Evolutionary conservation across 2,329 filamentous ascomycete species (phyloP).

Genomic region (Hypocrella siamensis): DNA sequence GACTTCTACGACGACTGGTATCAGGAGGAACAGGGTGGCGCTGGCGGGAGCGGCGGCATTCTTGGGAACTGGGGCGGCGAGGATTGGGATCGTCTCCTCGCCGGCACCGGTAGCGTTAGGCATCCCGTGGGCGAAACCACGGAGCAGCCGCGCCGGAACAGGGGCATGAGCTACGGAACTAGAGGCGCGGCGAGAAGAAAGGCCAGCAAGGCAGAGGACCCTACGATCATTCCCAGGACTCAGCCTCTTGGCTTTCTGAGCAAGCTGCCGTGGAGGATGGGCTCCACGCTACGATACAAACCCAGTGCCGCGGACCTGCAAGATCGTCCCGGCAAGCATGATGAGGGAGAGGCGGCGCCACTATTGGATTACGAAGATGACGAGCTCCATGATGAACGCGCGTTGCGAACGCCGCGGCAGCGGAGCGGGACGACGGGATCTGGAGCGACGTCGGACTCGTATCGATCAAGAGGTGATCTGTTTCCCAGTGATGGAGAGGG

Average conservation of each 20-base stretch:
- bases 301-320: conserved; percentile 82
- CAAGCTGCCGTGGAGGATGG: conserved; percentile 70
- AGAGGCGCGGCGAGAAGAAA: conserved; percentile 34
- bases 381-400: conserved; percentile 13
- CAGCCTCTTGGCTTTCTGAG: conserved; percentile 75
- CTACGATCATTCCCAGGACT: conserved; percentile 79
- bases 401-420: conserved; percentile 23
- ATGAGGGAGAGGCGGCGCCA: conserved; percentile 48
- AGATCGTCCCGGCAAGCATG: conserved; percentile 55
- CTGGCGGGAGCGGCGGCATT: conserved; percentile 46
- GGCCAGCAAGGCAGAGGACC: conserved; percentile 45
- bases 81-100: conserved; percentile 71
- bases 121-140: conserved; percentile 20
- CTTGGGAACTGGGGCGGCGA: conserved; percentile 63
- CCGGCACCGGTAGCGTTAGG: conserved; percentile 42
- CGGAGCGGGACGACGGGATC: conserved; percentile 70
- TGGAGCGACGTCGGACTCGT: conserved; percentile 69
- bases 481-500: conserved; percentile 77
- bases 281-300: conserved; percentile 70
- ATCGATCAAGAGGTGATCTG: conserved; percentile 75
- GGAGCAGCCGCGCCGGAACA: conserved; percentile 54
- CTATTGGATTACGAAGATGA: conserved; percentile 33
- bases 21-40: conserved; percentile 33
- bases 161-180: conserved; percentile 82
- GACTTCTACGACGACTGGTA: conserved; percentile 99